phyloP scores from a whole-genome alignment of 208 protist genomes.

The Angomonas deanei region DNA sequence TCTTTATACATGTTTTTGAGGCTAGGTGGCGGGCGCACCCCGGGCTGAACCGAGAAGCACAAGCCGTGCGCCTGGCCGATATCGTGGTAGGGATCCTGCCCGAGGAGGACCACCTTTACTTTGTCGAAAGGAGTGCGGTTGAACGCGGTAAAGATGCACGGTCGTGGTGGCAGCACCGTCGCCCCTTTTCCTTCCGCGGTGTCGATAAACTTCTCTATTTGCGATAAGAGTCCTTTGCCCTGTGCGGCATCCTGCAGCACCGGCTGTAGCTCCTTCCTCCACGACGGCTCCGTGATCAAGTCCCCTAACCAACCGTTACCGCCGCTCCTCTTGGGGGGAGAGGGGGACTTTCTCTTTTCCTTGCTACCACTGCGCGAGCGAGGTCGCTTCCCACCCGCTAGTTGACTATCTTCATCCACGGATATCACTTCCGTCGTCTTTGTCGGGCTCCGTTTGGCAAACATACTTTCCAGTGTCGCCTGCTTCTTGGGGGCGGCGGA shows the following conservation, averaged over 20 bases:
- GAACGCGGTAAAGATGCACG: conserved; percentile 89
- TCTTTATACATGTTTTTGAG: conserved; percentile 97
- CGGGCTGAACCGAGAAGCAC: conserved; percentile 93
- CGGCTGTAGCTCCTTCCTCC: conserved; percentile 52
- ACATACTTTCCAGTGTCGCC: not conserved
- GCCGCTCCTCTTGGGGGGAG: not conserved
- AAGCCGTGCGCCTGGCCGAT: conserved; percentile 95
- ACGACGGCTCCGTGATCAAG: conserved; percentile 42
- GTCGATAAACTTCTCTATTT: conserved; percentile 72
- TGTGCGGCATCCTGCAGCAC: conserved; percentile 29
- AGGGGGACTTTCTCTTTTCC: not conserved
- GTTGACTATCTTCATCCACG: not conserved
- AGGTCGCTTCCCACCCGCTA: conserved; percentile 1
- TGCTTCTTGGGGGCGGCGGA: not conserved
- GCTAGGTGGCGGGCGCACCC: conserved; percentile 79
- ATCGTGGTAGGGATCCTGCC: conserved; percentile 96
- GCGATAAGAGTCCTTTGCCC: conserved; percentile 31
- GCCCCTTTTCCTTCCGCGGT: conserved; percentile 26
- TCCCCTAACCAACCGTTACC: conserved; percentile 23
- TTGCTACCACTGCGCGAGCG: no score
- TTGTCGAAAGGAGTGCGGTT: conserved; percentile 84
- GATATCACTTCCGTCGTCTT: not conserved
- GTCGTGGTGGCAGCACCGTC: conserved; percentile 70
- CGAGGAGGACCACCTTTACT: conserved; percentile 94
- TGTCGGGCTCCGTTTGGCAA: no score